Conservation (phyloP, 2,329 filamentous ascomycete genomes). For the Arachnomyces sp. region DNA sequence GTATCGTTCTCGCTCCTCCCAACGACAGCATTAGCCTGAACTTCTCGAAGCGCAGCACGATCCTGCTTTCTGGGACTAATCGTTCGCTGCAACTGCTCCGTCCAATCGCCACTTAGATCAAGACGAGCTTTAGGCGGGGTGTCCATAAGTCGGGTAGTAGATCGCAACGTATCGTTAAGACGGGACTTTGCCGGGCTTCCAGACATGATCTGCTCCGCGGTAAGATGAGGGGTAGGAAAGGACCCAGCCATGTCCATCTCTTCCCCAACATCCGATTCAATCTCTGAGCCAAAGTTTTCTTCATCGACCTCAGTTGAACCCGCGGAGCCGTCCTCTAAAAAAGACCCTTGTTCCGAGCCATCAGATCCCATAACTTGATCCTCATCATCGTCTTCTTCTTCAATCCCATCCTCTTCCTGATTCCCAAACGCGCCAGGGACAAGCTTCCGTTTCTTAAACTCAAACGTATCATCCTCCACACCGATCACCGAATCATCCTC, state of each 20-base stretch:
- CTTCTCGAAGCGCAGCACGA: conserved; percentile 61
- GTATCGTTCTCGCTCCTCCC: conserved; percentile 35
- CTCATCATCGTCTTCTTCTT: conserved; percentile 28
- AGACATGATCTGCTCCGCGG: conserved; percentile 63
- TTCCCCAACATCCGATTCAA: conserved; percentile 54
- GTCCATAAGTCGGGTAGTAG: conserved; percentile 24
- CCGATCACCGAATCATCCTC: conserved; percentile 29
- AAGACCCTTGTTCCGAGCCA: conserved; percentile 54
- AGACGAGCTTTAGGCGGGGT: conserved; percentile 49
- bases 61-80: conserved; percentile 91
- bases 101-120: conserved; percentile 72
- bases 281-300: conserved; percentile 55
- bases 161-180: conserved; percentile 36
- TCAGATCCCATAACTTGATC: conserved; percentile 34
- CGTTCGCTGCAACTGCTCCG: conserved; percentile 84
- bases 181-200: conserved; percentile 38
- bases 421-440: conserved; percentile 77
- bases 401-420: conserved; percentile 45
- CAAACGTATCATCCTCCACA: conserved; percentile 49
- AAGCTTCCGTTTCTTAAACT: conserved; percentile 45
- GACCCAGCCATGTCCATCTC: conserved; percentile 80
- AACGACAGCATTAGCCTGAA: conserved; percentile 51
- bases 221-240: conserved; percentile 63
- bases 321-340: conserved; percentile 89
- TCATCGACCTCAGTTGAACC: conserved; percentile 58